These are phyloP conservation scores for Misopates orontium DNA, from an alignment of 257 asterid genomes.

Conservation along the genomic window DNA sequence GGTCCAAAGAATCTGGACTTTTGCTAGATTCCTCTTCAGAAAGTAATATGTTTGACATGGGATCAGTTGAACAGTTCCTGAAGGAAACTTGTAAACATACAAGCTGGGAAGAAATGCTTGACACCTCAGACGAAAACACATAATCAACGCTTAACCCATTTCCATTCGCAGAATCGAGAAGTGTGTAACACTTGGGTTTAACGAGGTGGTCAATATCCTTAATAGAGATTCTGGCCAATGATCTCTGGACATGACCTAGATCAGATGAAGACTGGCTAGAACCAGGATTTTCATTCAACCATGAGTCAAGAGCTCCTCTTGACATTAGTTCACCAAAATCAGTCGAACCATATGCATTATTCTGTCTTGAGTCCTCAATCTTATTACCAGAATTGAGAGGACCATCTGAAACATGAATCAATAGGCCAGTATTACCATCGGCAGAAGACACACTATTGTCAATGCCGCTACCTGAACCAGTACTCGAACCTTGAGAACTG, in stretches of 20 bases:
- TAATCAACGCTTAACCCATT: constrained; percentile 78
- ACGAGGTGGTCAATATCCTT: constrained; percentile 73
- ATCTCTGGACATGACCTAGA: constrained; percentile 43
- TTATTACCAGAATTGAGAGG: constrained; percentile 46
- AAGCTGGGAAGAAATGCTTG: constrained; percentile 59
- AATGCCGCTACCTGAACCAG: constrained; percentile 55
- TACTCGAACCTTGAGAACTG: constrained; percentile 59
- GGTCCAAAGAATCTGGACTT: constrained; percentile 56
- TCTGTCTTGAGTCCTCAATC: constrained; percentile 32
- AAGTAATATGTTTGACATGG: constrained; percentile 61
- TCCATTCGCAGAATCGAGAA: constrained; percentile 79
- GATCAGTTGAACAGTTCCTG: constrained; percentile 63
- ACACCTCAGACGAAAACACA: constrained; percentile 67
- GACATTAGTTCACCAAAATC: constrained; percentile 75
- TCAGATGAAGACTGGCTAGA: constrained; percentile 48
- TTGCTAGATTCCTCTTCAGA: constrained; percentile 58
- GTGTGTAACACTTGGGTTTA: constrained; percentile 63
- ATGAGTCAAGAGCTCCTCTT: constrained; percentile 75
- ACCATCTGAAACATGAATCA: constrained; percentile 79
- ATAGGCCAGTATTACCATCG: constrained; percentile 43
- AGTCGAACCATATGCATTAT: constrained; percentile 44
- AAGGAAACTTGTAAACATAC: constrained; percentile 70
- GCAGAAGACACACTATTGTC: constrained; percentile 44
- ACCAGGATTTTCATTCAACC: constrained; percentile 80
- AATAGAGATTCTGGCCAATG: constrained; percentile 85